A percentile compares a stretch with the other conserved stretches of the same genome.
phyloP scores from a whole-genome alignment of 2,329 filamentous ascomycete genomes.

The Massarina eburnea region DNA sequence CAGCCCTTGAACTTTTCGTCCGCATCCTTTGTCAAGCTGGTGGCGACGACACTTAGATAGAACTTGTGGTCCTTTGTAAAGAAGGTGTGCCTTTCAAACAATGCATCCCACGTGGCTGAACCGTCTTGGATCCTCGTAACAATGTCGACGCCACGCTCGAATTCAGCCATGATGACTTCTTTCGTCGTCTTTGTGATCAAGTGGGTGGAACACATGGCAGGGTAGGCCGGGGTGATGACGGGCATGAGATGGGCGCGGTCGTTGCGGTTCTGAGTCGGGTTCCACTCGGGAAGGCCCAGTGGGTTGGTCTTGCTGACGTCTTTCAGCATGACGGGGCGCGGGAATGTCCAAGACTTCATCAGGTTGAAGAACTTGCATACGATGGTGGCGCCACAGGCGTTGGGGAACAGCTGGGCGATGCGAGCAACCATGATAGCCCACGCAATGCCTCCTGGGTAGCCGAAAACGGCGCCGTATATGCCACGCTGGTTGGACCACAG shows the following conservation, averaged over 20 bases:
- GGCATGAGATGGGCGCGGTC: constrained; percentile 93
- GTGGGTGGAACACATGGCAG: constrained; percentile 96
- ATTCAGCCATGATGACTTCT: constrained; percentile 78
- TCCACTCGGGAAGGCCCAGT: constrained; percentile 86
- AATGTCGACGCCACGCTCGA: constrained; percentile 75
- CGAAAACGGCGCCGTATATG: constrained; percentile 94
- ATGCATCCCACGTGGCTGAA: constrained; percentile 77
- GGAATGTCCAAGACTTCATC: constrained; percentile 91
- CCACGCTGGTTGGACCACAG: constrained; percentile 92
- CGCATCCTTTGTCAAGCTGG: constrained; percentile 79
- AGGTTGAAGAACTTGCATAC: constrained; percentile 94
- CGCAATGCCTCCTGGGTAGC: constrained; percentile 93
- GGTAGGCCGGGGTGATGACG: constrained; percentile 95
- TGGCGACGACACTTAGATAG: constrained; percentile 84
- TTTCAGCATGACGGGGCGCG: constrained; percentile 88
- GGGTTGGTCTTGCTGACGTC: constrained; percentile 74
- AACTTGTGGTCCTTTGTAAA: constrained; percentile 95
- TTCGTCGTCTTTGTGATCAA: constrained; percentile 89
- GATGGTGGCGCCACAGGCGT: constrained; percentile 83
- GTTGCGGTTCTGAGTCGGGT: constrained; percentile 80
- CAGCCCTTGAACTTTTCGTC: constrained; percentile 88
- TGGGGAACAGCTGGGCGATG: constrained; percentile 94
- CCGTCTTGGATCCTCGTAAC: constrained; percentile 77
- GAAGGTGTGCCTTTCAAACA: constrained; percentile 89
- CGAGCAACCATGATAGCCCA: constrained; percentile 98